Conservation (phyloP, 768 basidiomycete species). For the Boletellus sp. region DNA sequence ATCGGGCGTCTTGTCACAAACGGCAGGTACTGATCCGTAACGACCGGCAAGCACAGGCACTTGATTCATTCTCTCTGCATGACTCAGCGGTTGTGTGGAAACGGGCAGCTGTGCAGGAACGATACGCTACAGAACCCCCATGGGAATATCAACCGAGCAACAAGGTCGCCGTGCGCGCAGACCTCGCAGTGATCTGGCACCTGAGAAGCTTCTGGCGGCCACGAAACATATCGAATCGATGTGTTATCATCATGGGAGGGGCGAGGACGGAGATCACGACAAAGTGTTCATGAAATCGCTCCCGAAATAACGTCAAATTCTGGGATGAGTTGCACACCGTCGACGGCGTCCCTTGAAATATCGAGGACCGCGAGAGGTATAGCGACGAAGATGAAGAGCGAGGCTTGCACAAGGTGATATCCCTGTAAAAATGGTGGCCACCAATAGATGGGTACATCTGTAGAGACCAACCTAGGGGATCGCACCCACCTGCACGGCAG, state of each 20-base stretch:
- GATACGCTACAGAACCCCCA: too few relatives aligned
- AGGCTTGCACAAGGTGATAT: constrained; percentile 25
- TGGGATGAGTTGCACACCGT: constrained; percentile 42
- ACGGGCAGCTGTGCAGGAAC: too few relatives aligned
- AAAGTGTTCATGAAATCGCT: constrained; percentile 44
- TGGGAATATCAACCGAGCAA: not conserved
- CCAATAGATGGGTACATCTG: too few relatives aligned
- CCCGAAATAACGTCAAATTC: constrained; percentile 42
- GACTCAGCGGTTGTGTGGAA: too few relatives aligned
- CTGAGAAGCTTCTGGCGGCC: constrained; percentile 54
- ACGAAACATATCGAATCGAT: too few relatives aligned
- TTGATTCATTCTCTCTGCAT: too few relatives aligned
- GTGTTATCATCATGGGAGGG: not conserved
- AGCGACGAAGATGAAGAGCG: constrained; percentile 26
- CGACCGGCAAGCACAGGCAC: too few relatives aligned
- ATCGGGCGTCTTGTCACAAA: too few relatives aligned
- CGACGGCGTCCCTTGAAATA: constrained; percentile 39
- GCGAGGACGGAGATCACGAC: too few relatives aligned
- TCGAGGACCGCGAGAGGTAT: constrained; percentile 44
- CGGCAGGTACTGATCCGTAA: too few relatives aligned
- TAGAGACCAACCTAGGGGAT: too few relatives aligned
- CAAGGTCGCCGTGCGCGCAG: constrained; percentile 35
- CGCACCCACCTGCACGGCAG: constrained; percentile 23
- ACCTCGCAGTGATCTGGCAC: constrained; percentile 51
- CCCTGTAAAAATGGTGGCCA: too few relatives aligned